Percentiles rank a stretch among this genome's conserved stretches.
Conservation (phyloP, 2,329 filamentous ascomycete genomes). For the Colletotrichum spaethianum region DNA sequence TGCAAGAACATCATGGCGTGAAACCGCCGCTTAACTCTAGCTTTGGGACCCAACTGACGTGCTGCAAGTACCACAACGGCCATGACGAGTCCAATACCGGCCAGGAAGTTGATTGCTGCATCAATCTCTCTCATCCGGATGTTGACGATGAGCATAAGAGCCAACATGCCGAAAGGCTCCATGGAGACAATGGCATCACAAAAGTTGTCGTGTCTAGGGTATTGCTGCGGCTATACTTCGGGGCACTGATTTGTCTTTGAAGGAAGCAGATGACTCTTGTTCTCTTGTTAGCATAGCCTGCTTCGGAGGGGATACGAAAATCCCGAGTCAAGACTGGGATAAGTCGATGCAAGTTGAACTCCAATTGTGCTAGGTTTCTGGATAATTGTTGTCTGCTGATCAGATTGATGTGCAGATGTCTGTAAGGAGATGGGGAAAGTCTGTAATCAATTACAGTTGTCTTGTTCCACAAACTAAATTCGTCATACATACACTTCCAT, state of each 20-base stretch:
- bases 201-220: too few relatives aligned
- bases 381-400: neutral
- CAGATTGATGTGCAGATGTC: neutral
- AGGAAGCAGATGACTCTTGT: neutral
- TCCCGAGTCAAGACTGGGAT: too few relatives aligned
- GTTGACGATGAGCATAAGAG: too few relatives aligned
- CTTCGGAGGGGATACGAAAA: neutral
- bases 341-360: too few relatives aligned
- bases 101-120: too few relatives aligned
- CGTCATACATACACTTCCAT: neutral
- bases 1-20: too few relatives aligned
- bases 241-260: neutral
- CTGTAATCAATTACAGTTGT: rapidly evolving
- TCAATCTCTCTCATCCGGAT: too few relatives aligned
- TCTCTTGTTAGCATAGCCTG: neutral
- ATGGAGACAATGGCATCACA: neutral
- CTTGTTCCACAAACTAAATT: neutral
- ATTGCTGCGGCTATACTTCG: neutral
- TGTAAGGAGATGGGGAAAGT: neutral
- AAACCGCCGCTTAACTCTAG: too few relatives aligned
- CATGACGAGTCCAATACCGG: too few relatives aligned
- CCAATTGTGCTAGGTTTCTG: too few relatives aligned
- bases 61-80: too few relatives aligned
- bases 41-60: too few relatives aligned
- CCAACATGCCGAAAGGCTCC: neutral